These are phyloP conservation scores for Cercospora zeae-maydis DNA, from an alignment of 2,329 filamentous ascomycete species.

Conservation along the genomic window DNA sequence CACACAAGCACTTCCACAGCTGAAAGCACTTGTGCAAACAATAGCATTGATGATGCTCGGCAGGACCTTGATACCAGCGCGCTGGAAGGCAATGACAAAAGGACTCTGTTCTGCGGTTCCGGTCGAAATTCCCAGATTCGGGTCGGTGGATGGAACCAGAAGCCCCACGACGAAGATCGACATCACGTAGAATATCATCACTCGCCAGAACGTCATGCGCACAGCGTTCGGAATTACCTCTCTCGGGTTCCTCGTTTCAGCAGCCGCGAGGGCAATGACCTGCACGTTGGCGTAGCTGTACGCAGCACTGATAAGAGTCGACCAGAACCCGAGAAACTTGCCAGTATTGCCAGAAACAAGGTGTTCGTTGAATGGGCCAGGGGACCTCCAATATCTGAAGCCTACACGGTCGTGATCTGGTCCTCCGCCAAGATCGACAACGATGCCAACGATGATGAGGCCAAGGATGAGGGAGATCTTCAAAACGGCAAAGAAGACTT, in stretches of 20 bases:
- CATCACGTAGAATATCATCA: conserved; percentile 35
- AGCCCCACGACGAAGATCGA: conserved; percentile 34
- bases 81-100: conserved; percentile 62
- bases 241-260: conserved; percentile 42
- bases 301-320: conserved; percentile 16
- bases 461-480: conserved; percentile 20
- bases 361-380: conserved; percentile 19
- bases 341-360: conserved; percentile 15
- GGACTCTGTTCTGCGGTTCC: conserved; percentile 50
- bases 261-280: conserved; percentile 19
- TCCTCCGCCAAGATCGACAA: conserved; percentile 20
- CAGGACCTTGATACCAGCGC: conserved; percentile 58
- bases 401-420: conserved; percentile 15
- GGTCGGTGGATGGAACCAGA: conserved; percentile 31
- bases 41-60: conserved; percentile 67
- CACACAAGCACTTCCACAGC: conserved; percentile 53
- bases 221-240: conserved; percentile 39
- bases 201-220: conserved; percentile 37
- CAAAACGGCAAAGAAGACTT: conserved; percentile 20
- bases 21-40: conserved; percentile 47
- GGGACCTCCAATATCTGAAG: conserved; percentile 19
- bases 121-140: conserved; percentile 31
- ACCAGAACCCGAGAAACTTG: conserved; percentile 26
- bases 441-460: conserved; percentile 19
- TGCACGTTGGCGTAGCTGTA: conserved; percentile 21